Base-by-base conservation (phyloP, 345 rosid genomes). In the Mercurialis annua region DNA sequence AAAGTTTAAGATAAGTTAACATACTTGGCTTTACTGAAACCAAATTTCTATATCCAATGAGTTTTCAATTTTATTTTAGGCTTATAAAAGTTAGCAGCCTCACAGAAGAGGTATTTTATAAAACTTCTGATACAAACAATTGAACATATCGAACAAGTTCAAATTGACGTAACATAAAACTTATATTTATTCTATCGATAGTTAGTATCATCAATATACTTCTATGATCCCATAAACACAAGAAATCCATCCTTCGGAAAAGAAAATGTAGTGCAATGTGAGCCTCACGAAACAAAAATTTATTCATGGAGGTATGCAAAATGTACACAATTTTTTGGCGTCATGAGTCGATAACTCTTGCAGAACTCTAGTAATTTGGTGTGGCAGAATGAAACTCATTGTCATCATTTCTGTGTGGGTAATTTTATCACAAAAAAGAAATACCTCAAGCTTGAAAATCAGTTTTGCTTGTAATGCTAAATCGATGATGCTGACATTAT, bases 241-340 rank as follows among this genome's bases (percentile, higher is more conserved):
- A 47, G 21, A 6, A 47, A 23, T 47, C n/a, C 51, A 12, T 14
- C 10, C 29, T 10, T 48, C 20, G 8, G 1, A 15, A 20, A 30
- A 31, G 26, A 29, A 31, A 46, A 36, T 34, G 18, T 34, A 59
- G 6, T 57, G 42, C 42, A 18, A 31, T 17, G 30, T 57, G 20
- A 20, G 23, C 4, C 33, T 24, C 0, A 38, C 9, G 63, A 23
- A 46, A 51, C 72, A 58, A 49, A 70, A 62, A 38, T 62, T 52
- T 62, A 70, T 43, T 70, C 51, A 7, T 23, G 8, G 23, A 6
- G 24, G 54, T 26, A 36, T 17, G 12, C 23, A 36, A 36, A 44
- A 63, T 56, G 63, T 63, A 40, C 55, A 63, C n/a, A 16, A 29
- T 71, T 55, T 71, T 55, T 33, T 14, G 48, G 68, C 23, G 46